These are phyloP conservation scores for Erysimum cheiri DNA, from an alignment of 441 rosid genomes.

Conservation along the genomic window DNA sequence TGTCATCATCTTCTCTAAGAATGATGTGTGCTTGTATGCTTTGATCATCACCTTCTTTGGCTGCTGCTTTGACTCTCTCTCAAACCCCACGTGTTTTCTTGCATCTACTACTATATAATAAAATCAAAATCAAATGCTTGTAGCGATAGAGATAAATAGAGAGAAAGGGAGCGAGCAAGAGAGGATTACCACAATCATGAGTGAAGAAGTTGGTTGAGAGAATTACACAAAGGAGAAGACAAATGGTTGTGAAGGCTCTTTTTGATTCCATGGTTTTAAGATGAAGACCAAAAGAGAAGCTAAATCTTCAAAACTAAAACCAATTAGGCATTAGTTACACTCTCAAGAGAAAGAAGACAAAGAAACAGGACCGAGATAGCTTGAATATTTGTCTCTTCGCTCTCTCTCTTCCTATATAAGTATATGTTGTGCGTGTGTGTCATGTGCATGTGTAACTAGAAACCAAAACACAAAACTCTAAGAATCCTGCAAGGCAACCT, in stretches of 20 bases:
- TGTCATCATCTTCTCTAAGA: constrained; percentile 47
- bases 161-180: neutral
- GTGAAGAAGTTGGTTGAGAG: constrained; percentile 48
- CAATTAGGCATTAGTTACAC: constrained; percentile 22
- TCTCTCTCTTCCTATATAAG: constrained; percentile 18
- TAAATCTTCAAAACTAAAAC: constrained; percentile 17
- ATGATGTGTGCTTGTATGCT: constrained; percentile 46
- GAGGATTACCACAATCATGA: constrained; percentile 53
- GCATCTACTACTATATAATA: constrained; percentile 51
- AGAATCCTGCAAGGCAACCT: constrained; percentile 39
- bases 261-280: constrained; percentile 43
- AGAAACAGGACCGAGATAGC: constrained; percentile 23
- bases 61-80: constrained; percentile 36
- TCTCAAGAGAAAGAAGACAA: constrained; percentile 3
- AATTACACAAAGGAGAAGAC: constrained; percentile 50
- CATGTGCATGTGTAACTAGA: constrained; percentile 37
- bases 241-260: constrained; percentile 36
- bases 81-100: constrained; percentile 44
- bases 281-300: neutral
- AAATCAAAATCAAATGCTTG: constrained; percentile 12
- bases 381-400: constrained; percentile 7
- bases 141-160: neutral
- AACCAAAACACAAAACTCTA: constrained; percentile 21
- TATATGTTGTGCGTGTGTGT: constrained; percentile 1
- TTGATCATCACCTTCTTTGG: constrained; percentile 44